phyloP scores from a whole-genome alignment of 139 green algal species.

The Nannochloris sp. region DNA sequence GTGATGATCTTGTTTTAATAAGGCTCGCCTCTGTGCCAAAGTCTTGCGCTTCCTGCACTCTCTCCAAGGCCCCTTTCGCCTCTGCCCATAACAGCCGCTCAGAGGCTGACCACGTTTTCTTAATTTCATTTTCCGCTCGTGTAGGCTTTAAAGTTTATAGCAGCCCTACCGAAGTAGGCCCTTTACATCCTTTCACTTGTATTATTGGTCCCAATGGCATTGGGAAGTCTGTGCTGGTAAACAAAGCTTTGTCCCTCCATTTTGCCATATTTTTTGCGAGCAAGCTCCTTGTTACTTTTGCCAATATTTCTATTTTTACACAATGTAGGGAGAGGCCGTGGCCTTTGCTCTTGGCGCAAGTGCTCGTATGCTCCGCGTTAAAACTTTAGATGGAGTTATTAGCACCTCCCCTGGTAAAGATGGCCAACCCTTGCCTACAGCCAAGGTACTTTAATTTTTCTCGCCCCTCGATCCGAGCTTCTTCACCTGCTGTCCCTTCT shows the following conservation, averaged over 20 bases:
- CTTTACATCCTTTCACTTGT: slow-evolving; percentile 35
- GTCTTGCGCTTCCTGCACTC: no score
- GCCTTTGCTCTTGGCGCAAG: slow-evolving; percentile 61
- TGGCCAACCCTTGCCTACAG: no score
- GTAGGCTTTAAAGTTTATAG: slow-evolving; percentile 21
- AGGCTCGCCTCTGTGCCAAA: no score
- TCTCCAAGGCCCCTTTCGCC: no score
- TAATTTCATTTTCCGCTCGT: no score
- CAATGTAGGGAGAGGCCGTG: slow-evolving; percentile 50
- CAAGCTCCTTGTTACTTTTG: neutral
- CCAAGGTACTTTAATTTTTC: no score
- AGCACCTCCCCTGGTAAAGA: slow-evolving; percentile 24
- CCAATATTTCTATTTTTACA: neutral
- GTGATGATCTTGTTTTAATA: no score
- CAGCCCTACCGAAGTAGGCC: neutral
- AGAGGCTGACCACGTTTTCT: no score
- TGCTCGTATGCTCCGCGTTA: slow-evolving; percentile 43
- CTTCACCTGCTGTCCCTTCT: no score
- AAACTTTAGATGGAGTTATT: slow-evolving; percentile 35
- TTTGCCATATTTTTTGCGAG: neutral
- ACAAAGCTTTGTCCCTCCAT: slow-evolving; percentile 2
- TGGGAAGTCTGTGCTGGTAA: slow-evolving; percentile 58
- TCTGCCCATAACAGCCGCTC: no score
- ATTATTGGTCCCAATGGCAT: slow-evolving; percentile 56
- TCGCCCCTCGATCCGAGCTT: no score